Percentiles rank a stretch among this genome's conserved stretches.
Conservation (phyloP, 2,329 filamentous ascomycete genomes). For the Cladobotryum mycophilum region DNA sequence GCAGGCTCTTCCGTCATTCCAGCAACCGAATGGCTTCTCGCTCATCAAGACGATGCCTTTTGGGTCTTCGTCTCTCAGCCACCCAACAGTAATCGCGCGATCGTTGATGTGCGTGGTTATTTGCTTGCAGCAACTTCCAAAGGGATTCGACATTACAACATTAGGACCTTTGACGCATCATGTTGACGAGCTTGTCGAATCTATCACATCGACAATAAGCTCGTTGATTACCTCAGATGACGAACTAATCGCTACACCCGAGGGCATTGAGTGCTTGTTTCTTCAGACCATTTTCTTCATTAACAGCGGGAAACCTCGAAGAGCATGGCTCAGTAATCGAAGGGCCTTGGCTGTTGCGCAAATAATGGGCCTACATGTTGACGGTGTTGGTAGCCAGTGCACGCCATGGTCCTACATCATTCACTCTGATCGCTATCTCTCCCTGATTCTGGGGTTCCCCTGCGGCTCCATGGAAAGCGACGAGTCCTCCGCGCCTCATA, state of each 20-base stretch:
- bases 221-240: conserved; percentile 3
- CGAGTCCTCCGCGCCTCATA: not conserved
- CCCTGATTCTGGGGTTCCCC: conserved; percentile 6
- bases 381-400: not conserved
- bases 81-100: conserved; percentile 3
- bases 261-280: conserved; percentile 6
- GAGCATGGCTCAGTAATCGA: conserved; percentile 10
- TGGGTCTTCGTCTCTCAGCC: conserved; percentile 1
- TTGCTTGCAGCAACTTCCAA: conserved; percentile 7
- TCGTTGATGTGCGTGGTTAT: conserved; percentile 5
- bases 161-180: not conserved
- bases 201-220: not conserved
- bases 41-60: conserved; percentile 8
- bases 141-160: not conserved
- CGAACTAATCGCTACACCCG: conserved; percentile 3
- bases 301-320: conserved; percentile 6
- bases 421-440: conserved; percentile 7
- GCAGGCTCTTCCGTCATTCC: conserved; percentile 6
- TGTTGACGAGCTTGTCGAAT: not conserved
- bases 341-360: conserved; percentile 8
- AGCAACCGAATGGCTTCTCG: not conserved
- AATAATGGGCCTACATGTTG: conserved; percentile 2
- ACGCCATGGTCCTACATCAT: conserved; percentile 3
- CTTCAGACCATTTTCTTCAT: conserved; percentile 7
- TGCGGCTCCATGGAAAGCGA: not conserved